These are phyloP conservation scores for Gossypium ekmanianum DNA, from an alignment of 345 rosid genomes.

Conservation along the genomic window DNA sequence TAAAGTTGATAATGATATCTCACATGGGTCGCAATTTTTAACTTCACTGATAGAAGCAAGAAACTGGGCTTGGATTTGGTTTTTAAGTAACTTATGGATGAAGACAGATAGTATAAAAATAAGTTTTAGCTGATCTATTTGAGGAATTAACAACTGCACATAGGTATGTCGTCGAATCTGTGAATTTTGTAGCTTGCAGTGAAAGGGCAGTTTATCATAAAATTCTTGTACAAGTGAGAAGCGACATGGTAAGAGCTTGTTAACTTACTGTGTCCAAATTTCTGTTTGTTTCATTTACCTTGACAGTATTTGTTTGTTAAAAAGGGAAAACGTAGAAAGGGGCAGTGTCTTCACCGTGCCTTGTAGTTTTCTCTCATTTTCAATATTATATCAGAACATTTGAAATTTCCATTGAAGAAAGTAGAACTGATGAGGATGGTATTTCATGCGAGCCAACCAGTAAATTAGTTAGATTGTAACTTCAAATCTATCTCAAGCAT, in stretches of 20 bases:
- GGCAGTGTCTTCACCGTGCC: neutral
- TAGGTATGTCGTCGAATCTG: neutral
- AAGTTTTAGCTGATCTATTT: neutral
- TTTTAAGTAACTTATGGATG: constrained; percentile 2
- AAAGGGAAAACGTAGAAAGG: neutral
- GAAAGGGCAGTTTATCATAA: neutral
- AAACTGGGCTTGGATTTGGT: neutral
- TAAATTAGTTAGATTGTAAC: neutral
- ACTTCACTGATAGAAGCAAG: neutral
- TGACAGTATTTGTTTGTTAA: neutral
- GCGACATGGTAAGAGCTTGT: neutral
- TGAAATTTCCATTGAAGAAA: neutral
- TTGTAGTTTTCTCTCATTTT: neutral
- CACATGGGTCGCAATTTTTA: neutral
- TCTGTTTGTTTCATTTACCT: neutral
- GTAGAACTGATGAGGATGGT: neutral
- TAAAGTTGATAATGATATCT: neutral
- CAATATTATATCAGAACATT: neutral
- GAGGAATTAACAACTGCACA: neutral
- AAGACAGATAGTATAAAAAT: neutral
- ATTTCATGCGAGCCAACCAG: neutral
- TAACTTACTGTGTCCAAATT: neutral
- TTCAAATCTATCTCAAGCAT: neutral
- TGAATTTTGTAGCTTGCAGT: neutral
- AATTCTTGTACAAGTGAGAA: neutral